Base-by-base conservation (phyloP, 257 asterid species). In the Handroanthus guayacan region DNA sequence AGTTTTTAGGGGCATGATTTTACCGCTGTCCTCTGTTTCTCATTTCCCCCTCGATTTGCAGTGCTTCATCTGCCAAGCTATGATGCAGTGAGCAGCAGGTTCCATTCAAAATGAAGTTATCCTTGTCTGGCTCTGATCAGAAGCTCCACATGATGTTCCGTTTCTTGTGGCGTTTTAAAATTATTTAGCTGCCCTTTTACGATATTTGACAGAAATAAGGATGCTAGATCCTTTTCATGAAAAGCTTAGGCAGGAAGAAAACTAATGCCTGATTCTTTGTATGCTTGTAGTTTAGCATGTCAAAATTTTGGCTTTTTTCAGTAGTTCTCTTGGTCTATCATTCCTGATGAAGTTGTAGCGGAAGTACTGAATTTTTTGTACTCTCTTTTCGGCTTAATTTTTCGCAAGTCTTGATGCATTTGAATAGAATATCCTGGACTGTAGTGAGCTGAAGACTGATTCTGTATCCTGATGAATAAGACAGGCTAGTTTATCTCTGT, bases 51-150 rank as follows among this genome's bases (percentile, higher is more conserved):
- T 34, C 34, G 37, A 75, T 34, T 79, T 9, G 80, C 97, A 92
- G 97, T 89, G 81, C 80, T 84, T 67, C 83, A 82, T 72, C 83
- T 89, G 54, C 95, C 97, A 52, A 87, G 86, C 81, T 90, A 90
- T 13, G 97, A 89, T 5, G 47, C 84, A 1, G 87, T 92, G 54
- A 84, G 91, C 91, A 47, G 81, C 58, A 76, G 69, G 86, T 90
- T 92, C 85, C 84, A 36, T 37, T 86, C 80, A 71, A 51, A 79
- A 44, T 74, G 87, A 84, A 72, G 61, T 52, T 5, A 44, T 61
- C 70, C 57, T 48, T 14, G 62, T 51, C 10, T 16, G 67, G 76
- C 67, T 54, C 25, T 6, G 2, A 8, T 55, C 10, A 12, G 37
- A 55, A 20, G 52, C 10, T 74, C 48, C 14, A 63, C 63, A 43